These are phyloP conservation scores for Acacia pycnantha DNA, from an alignment of 331 rosid genomes.

Conservation along the genomic window DNA sequence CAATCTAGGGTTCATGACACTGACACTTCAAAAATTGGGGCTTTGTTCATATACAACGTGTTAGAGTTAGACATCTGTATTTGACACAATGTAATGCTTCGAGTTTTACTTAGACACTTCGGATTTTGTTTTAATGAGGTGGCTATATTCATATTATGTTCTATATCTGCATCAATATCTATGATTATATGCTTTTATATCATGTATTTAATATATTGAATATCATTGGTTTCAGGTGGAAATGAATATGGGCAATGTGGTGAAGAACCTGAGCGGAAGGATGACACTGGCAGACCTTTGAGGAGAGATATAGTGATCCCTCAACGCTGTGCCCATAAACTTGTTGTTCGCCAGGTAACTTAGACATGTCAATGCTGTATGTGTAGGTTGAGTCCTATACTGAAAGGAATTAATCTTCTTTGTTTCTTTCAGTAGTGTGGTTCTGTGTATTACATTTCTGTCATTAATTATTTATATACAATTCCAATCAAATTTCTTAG, in stretches of 20 bases:
- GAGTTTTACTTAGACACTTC: neutral
- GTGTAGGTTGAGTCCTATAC: neutral
- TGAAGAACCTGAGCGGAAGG: conserved; percentile 95
- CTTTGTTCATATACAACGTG: neutral
- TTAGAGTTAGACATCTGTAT: neutral
- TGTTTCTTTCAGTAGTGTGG: neutral
- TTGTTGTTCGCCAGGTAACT: conserved; percentile 80
- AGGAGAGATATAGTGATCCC: conserved; percentile 93
- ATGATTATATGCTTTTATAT: neutral
- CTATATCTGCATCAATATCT: neutral
- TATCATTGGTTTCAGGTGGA: conserved; percentile 65
- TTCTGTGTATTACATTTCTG: neutral
- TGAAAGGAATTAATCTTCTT: neutral
- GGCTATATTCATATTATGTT: neutral
- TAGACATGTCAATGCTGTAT: neutral
- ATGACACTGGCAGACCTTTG: conserved; percentile 70
- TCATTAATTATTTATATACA: neutral
- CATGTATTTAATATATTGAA: neutral
- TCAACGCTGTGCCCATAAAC: conserved; percentile 92
- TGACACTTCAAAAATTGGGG: neutral
- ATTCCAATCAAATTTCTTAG: conserved; percentile 1
- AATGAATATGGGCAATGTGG: conserved; percentile 99
- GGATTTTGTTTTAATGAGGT: neutral
- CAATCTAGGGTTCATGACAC: neutral
- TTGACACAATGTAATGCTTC: neutral